Evolutionary conservation across 805 yeast genomes (phyloP).

Genomic region (Isabelozyma rhagii): DNA sequence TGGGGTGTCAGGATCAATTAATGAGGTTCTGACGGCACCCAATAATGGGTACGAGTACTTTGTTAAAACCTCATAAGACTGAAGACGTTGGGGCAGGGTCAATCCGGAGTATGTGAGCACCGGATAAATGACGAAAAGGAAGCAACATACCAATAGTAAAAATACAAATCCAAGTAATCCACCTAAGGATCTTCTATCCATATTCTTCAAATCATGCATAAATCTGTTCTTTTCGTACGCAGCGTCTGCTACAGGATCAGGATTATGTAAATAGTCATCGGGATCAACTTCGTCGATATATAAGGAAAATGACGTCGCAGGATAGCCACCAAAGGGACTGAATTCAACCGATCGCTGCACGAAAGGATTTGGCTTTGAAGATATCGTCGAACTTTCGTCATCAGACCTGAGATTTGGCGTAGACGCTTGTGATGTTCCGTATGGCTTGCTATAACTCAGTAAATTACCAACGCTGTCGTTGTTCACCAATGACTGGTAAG

Average conservation of each 20-base stretch:
- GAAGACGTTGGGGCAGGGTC: conserved; percentile 23
- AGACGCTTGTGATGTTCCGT: not conserved
- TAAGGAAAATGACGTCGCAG: conserved; percentile 87
- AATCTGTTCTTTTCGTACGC: conserved; percentile 72
- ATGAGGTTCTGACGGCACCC: conserved; percentile 31
- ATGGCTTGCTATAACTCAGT: not conserved
- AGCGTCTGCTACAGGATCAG: conserved; percentile 92
- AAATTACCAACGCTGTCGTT: conserved; percentile 2
- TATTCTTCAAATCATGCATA: conserved; percentile 56
- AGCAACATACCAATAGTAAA: conserved; percentile 58
- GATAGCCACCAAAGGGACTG: conserved; percentile 95
- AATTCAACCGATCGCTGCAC: conserved; percentile 53
- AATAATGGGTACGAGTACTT: conserved; percentile 36
- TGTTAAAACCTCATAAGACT: conserved; percentile 46
- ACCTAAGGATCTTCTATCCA: conserved; percentile 60
- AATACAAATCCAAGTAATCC: conserved; percentile 59
- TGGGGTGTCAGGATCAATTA: conserved; percentile 44
- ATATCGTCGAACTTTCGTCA: conserved; percentile 5
- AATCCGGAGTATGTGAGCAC: conserved; percentile 81
- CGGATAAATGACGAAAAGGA: conserved; percentile 77
- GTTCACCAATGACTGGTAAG: conserved; percentile 39
- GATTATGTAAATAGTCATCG: conserved; percentile 93
- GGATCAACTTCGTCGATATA: conserved; percentile 90
- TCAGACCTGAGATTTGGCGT: conserved; percentile 3
- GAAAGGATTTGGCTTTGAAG: conserved; percentile 16